These are phyloP conservation scores for Macrophomina pseudophaseolina DNA, from an alignment of 2,329 filamentous ascomycete species.

Conservation along the genomic window DNA sequence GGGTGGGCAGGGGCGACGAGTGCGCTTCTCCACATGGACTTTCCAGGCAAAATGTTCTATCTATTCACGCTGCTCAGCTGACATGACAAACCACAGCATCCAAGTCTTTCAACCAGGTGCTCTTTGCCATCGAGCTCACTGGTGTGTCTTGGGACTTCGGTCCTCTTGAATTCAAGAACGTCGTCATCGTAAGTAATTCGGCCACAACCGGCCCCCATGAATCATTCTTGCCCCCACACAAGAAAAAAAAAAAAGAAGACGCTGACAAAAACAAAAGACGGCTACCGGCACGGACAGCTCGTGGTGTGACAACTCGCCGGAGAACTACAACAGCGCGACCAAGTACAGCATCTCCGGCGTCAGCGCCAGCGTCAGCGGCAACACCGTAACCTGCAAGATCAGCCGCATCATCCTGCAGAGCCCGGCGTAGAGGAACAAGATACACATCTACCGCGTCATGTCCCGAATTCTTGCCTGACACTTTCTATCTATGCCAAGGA, in stretches of 20 bases:
- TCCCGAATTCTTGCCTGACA: background rate
- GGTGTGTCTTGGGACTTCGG: conserved; percentile 50
- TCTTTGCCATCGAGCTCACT: conserved; percentile 50
- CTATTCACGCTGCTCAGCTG: background rate
- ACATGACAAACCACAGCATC: conserved; percentile 28
- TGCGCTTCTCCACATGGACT: no score
- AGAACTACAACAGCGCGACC: conserved; percentile 47
- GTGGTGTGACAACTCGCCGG: conserved; percentile 38
- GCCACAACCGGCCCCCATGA: background rate
- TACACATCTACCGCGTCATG: background rate
- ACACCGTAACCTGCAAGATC: conserved; percentile 31
- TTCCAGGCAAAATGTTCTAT: background rate
- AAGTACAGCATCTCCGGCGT: conserved; percentile 44
- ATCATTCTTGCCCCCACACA: background rate
- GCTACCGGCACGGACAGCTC: conserved; percentile 30
- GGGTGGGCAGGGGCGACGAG: no score
- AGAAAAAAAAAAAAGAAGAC: conserved; percentile 20
- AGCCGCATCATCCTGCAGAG: conserved; percentile 30
- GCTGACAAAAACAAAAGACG: conserved; percentile 22
- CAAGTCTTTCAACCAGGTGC: conserved; percentile 49
- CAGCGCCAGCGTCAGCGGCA: conserved; percentile 39
- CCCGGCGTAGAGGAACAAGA: conserved; percentile 12
- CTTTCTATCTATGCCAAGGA: no score
- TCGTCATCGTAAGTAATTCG: conserved; percentile 33
- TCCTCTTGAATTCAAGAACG: conserved; percentile 40